Conservation (phyloP, 139 green algal genomes). For the Haematococcus lacustris region DNA sequence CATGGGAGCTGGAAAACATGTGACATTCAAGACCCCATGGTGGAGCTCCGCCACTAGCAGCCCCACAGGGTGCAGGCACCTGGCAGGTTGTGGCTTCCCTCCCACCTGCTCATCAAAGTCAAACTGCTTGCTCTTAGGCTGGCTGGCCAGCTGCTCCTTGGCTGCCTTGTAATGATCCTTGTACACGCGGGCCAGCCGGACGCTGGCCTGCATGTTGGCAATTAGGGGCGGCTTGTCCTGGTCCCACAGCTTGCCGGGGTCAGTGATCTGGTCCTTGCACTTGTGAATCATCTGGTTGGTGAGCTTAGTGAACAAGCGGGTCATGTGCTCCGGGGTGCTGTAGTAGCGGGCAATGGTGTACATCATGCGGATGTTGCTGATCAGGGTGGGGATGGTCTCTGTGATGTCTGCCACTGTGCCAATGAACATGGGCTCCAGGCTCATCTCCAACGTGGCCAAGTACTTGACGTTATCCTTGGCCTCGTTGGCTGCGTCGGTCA, state of each 20-base stretch:
- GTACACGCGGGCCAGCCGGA: slow-evolving; percentile 58
- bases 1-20: too few species aligned
- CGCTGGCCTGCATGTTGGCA: slow-evolving; percentile 34
- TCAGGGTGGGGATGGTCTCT: slow-evolving; percentile 65
- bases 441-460: slow-evolving; percentile 77
- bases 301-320: slow-evolving; percentile 74
- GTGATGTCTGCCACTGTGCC: slow-evolving; percentile 57
- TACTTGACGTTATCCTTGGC: slow-evolving; percentile 91
- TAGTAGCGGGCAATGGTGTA: slow-evolving; percentile 89
- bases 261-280: slow-evolving; percentile 65
- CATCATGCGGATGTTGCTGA: slow-evolving; percentile 77
- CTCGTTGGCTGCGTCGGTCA: slow-evolving; percentile 84
- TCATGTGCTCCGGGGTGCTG: slow-evolving; percentile 73
- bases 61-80: not conserved
- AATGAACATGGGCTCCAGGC: slow-evolving; percentile 72
- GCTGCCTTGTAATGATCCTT: slow-evolving; percentile 61
- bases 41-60: too few species aligned
- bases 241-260: slow-evolving; percentile 65
- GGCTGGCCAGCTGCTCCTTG: slow-evolving; percentile 39
- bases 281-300: slow-evolving; percentile 72
- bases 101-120: slow-evolving; percentile 54
- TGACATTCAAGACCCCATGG: too few species aligned
- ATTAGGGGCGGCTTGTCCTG: slow-evolving; percentile 68
- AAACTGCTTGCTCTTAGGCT: slow-evolving; percentile 61
- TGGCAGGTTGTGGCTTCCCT: too few species aligned